Percentiles rank a stretch among this genome's conserved stretches.
These are phyloP conservation scores for Letharia columbiana DNA, from an alignment of 495 filamentous ascomycete genomes.

Conservation along the genomic window DNA sequence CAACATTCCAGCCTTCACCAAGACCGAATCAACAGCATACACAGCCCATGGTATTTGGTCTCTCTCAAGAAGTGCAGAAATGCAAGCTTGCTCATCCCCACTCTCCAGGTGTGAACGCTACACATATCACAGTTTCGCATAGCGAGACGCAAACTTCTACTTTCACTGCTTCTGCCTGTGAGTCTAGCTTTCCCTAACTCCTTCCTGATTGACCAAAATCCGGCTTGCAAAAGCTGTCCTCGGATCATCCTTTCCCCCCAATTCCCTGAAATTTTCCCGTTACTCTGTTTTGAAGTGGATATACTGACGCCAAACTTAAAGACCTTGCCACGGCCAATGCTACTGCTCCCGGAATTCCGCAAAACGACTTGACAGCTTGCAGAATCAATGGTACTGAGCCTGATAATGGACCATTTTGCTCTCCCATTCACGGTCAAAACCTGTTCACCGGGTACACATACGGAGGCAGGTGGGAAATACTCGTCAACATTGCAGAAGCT, in stretches of 20 bases:
- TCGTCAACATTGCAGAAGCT: not conserved
- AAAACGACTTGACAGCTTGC: slow-evolving; percentile 20
- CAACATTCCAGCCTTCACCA: slow-evolving; percentile 18
- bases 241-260: not conserved
- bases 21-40: slow-evolving; percentile 18
- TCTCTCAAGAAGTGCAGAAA: not conserved
- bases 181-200: not conserved
- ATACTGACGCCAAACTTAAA: not conserved
- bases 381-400: slow-evolving; percentile 18
- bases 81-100: not conserved
- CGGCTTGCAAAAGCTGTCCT: not conserved
- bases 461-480: slow-evolving; percentile 12
- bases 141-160: slow-evolving; percentile 14
- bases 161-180: slow-evolving; percentile 15
- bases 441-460: slow-evolving; percentile 21
- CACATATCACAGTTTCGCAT: slow-evolving; percentile 15
- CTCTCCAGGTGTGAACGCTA: slow-evolving; percentile 1
- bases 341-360: slow-evolving; percentile 18
- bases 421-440: slow-evolving; percentile 21
- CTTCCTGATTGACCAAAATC: not conserved
- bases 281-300: not conserved
- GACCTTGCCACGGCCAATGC: slow-evolving; percentile 19
- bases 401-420: slow-evolving; percentile 22
- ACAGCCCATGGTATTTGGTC: slow-evolving; percentile 7
- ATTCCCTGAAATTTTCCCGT: not conserved